A percentile compares a stretch with the other conserved stretches of the same genome.
Conservation (phyloP, 768 basidiomycete genomes). For the Phallus indusiatus region DNA sequence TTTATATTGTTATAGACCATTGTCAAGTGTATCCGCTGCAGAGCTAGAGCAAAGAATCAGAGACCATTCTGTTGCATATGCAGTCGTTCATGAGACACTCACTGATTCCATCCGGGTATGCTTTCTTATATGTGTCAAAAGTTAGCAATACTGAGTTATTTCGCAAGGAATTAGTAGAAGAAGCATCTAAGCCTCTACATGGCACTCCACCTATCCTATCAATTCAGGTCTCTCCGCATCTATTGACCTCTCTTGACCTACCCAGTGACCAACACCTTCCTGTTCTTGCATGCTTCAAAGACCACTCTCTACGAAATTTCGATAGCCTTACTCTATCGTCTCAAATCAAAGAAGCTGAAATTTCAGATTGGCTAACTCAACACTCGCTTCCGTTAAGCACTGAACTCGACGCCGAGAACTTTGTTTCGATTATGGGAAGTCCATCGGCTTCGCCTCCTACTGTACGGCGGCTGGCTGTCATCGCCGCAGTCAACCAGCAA, state of each 20-base stretch:
- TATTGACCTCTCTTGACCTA: constrained; percentile 20
- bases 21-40: constrained; percentile 28
- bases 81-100: constrained; percentile 39
- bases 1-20: constrained; percentile 20
- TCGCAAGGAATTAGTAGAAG: constrained; percentile 41
- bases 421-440: constrained; percentile 80
- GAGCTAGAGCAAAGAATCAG: constrained; percentile 36
- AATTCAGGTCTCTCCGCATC: constrained; percentile 26
- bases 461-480: constrained; percentile 47
- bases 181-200: constrained; percentile 42
- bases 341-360: constrained; percentile 19
- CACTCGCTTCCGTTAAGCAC: constrained; percentile 66
- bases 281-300: constrained; percentile 60
- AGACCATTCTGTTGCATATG: constrained; percentile 46
- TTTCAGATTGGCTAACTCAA: constrained; percentile 49
- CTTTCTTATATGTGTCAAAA: background rate
- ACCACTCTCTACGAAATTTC: constrained; percentile 22
- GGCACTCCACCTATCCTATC: constrained; percentile 39
- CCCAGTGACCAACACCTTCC: constrained; percentile 31
- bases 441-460: constrained; percentile 41
- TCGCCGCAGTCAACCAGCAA: constrained; percentile 43
- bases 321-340: background rate
- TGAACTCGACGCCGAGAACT: constrained; percentile 71
- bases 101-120: constrained; percentile 26
- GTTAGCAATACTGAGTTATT: constrained; percentile 1